Evolutionary conservation across 768 basidiomycete genomes (phyloP).

Genomic region (Fistulinella prunicolor): DNA sequence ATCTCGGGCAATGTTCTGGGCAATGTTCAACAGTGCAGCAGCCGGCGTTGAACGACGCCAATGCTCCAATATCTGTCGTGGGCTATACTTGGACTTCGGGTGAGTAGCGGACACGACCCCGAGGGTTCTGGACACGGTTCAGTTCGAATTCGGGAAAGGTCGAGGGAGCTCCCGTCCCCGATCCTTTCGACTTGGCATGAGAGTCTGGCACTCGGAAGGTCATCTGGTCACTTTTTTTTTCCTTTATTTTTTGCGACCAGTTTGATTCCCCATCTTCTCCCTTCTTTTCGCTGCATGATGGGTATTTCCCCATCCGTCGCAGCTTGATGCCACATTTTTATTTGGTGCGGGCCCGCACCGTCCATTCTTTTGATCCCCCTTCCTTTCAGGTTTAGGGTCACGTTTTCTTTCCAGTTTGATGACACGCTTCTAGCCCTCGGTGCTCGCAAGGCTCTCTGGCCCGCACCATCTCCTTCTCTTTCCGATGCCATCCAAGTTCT

Average conservation of each 20-base stretch:
- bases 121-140: no score
- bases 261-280: background rate
- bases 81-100: no score
- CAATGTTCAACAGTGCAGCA: background rate
- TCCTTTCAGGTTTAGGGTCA: background rate
- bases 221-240: slow-evolving; percentile 1
- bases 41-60: no score
- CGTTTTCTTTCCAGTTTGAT: background rate
- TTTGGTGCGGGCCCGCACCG: no score
- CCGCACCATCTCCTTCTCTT: background rate
- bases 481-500: no score
- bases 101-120: no score
- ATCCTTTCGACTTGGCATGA: background rate
- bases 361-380: no score
- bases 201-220: background rate
- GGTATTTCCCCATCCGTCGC: no score
- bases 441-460: background rate
- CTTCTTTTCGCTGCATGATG: background rate
- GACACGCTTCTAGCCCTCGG: no score
- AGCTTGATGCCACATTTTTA: background rate
- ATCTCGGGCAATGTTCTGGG: background rate
- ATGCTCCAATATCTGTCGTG: no score
- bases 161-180: background rate
- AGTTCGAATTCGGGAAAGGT: background rate
- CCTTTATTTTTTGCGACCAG: background rate